Evolutionary conservation across 331 rosid genomes (phyloP).

Genomic region (Telfairia occidentalis): DNA sequence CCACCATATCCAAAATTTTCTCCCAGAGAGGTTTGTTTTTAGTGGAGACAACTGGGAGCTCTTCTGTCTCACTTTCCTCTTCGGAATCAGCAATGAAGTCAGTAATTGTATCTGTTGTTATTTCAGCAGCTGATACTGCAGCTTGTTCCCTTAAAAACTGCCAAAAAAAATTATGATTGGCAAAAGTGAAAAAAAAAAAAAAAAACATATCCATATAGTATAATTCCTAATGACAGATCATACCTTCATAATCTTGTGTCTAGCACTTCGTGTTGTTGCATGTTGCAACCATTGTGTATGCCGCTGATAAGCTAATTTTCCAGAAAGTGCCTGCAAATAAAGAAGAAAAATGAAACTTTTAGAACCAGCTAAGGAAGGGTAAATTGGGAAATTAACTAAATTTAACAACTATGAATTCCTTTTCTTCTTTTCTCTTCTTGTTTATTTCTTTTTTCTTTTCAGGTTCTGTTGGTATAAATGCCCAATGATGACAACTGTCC

Average conservation of each 20-base stretch:
- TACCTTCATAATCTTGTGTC: conserved; percentile 98
- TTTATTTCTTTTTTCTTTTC: neutral
- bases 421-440: neutral
- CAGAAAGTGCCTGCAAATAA: conserved; percentile 73
- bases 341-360: neutral
- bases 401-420: neutral
- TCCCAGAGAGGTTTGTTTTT: conserved; percentile 39
- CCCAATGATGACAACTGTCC: neutral
- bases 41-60: conserved; percentile 32
- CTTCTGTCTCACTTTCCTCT: conserved; percentile 61
- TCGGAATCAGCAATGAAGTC: conserved; percentile 65
- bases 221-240: conserved; percentile 13
- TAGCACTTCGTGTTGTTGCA: conserved; percentile 96
- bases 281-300: conserved; percentile 97
- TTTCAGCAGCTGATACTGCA: conserved; percentile 72
- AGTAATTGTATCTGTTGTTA: conserved; percentile 67
- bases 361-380: neutral
- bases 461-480: neutral
- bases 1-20: conserved; percentile 39
- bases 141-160: conserved; percentile 97
- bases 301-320: conserved; percentile 94
- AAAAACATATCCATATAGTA: conserved; percentile 5
- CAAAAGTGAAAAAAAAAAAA: neutral
- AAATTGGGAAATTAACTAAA: neutral
- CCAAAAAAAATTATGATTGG: conserved; percentile 17